Evolutionary conservation across 306 rosid species (phyloP), one percentile per base, ranked within the genome.

Genomic region (Phaseolus lunatus): DNA sequence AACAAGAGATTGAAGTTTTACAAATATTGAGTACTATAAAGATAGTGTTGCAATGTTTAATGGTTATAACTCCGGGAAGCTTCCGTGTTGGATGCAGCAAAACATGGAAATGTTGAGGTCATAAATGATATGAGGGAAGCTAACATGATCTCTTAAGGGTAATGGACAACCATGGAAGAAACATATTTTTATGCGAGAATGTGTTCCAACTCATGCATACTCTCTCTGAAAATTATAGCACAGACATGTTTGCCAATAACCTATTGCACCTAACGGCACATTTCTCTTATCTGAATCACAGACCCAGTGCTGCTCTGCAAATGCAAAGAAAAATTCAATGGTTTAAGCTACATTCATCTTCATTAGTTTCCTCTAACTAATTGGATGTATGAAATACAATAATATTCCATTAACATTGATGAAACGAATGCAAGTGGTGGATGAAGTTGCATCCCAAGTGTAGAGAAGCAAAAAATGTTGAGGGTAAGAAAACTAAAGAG

Each of bases 311-410:
- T 33, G 77, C 66, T 70, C 20, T 78, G 1, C 77, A 78, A 57
- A 78, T 78, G 82, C 82, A 78, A 78, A 78, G 76, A 44, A 71
- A 70, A 59, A 1, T 59, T 70, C 78, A 70, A 33, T 79, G 82
- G 82, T 79, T 79, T 11, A 9, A 67, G 75, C 75, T 77, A 2
- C 1, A 76, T 0, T 12, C 4, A n/a, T 33, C 39, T 33, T 31
- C 7, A 0, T 5, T 33, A 33, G 2, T 33, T 33, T 33, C 6
- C 2, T 5, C 39, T 33, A 1, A 3, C 57, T 50, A 5, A n/a
- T n/a, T n/a, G n/a, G n/a, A n/a, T n/a, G n/a, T n/a, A n/a, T n/a
- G n/a, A n/a, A n/a, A n/a, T n/a, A n/a, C n/a, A n/a, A n/a, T n/a
- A n/a, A n/a, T n/a, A n/a, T n/a, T n/a, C n/a, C n/a, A n/a, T n/a